Percentiles rank a stretch among this genome's conserved stretches.
phyloP scores from a whole-genome alignment of 768 basidiomycete species.

The Paxillus ammoniavirescens region DNA sequence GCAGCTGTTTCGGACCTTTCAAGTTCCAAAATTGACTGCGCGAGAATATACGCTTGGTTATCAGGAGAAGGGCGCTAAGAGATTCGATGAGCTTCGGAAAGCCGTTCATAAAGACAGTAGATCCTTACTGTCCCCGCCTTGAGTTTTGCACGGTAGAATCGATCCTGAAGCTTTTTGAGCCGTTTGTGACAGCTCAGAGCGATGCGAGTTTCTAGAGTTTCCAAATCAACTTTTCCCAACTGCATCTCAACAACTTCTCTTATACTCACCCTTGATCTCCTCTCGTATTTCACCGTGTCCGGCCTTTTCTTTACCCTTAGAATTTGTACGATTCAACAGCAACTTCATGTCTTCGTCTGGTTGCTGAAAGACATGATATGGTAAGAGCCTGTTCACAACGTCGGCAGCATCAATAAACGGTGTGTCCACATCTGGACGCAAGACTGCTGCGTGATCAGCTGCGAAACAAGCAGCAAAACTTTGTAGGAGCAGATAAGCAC shows the following conservation, averaged over 20 bases:
- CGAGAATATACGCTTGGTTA: conserved; percentile 61
- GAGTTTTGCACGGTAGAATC: conserved; percentile 55
- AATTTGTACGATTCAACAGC: conserved; percentile 17
- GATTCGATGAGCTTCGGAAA: conserved; percentile 1
- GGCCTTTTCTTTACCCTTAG: conserved; percentile 67
- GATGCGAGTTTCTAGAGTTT: conserved; percentile 59
- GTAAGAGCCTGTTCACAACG: conserved; percentile 67
- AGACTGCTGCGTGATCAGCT: conserved; percentile 58
- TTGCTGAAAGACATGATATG: conserved; percentile 79
- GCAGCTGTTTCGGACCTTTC: conserved; percentile 62
- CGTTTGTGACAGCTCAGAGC: conserved; percentile 67
- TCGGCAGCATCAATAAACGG: conserved; percentile 65
- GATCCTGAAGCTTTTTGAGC: conserved; percentile 50
- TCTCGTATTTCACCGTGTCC: conserved; percentile 41
- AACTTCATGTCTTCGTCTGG: conserved; percentile 60
- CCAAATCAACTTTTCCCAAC: conserved; percentile 3
- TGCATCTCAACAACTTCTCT: background rate
- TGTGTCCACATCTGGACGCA: conserved; percentile 66
- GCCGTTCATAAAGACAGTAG: background rate
- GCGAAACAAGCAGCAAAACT: conserved; percentile 58
- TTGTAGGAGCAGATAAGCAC: conserved; percentile 18
- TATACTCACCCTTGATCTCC: conserved; percentile 51
- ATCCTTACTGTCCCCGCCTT: conserved; percentile 55
- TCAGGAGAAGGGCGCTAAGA: conserved; percentile 58
- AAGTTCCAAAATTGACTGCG: conserved; percentile 61